Percentiles rank a stretch among this genome's conserved stretches.
Conservation (phyloP, 1,139 yeast genomes). For the Candida albicans region DNA sequence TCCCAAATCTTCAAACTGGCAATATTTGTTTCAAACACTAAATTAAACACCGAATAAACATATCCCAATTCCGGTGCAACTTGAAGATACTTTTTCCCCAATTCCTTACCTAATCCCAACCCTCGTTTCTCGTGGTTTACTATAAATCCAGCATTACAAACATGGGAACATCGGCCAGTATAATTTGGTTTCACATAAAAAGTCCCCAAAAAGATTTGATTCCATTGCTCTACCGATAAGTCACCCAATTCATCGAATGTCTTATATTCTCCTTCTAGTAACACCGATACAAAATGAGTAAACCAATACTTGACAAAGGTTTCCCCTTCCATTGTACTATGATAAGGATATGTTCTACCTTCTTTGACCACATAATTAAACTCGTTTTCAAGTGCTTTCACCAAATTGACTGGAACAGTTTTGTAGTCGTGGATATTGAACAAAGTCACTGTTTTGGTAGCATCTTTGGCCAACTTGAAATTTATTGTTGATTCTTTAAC, state of each 20-base stretch:
- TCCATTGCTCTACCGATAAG: constrained; percentile 33
- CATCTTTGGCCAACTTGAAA: constrained; percentile 31
- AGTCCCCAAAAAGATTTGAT: constrained; percentile 54
- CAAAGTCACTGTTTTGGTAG: constrained; percentile 31
- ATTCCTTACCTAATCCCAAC: constrained; percentile 55
- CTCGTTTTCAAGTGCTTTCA: constrained; percentile 34
- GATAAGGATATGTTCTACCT: constrained; percentile 52
- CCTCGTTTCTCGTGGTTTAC: constrained; percentile 61
- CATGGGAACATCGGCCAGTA: constrained; percentile 72
- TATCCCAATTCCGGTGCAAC: constrained; percentile 76
- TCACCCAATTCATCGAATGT: constrained; percentile 15
- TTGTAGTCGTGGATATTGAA: constrained; percentile 30
- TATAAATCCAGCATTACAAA: constrained; percentile 77
- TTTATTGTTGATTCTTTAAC: constrained; percentile 25
- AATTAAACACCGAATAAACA: constrained; percentile 75
- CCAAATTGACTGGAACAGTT: constrained; percentile 36
- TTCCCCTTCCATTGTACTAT: constrained; percentile 23
- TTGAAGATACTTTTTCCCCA: constrained; percentile 60
- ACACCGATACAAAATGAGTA: constrained; percentile 44
- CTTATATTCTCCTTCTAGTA: constrained; percentile 39
- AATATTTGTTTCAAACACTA: constrained; percentile 70
- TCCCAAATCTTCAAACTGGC: constrained; percentile 79
- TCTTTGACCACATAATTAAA: constrained; percentile 49
- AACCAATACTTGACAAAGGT: constrained; percentile 46
- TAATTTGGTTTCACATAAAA: constrained; percentile 81